These are phyloP conservation scores for Coffea humblotiana DNA, from an alignment of 305 asterid species.

Conservation along the genomic window DNA sequence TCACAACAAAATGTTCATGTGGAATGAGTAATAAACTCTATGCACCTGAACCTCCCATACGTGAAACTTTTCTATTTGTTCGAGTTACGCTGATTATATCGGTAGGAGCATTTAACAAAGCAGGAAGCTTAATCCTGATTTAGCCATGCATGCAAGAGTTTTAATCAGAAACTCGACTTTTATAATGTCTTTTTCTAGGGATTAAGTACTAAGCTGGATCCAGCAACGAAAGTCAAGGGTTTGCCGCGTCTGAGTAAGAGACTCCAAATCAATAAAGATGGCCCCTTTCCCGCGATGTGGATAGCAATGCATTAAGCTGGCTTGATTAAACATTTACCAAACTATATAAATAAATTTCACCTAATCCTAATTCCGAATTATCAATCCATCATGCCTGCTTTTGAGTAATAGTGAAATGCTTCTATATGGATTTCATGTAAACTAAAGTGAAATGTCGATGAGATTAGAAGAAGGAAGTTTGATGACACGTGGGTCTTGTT, in stretches of 20 bases:
- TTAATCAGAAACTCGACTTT: not conserved
- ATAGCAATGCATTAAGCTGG: not conserved
- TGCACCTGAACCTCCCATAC: too few relatives aligned
- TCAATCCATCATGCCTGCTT: not conserved
- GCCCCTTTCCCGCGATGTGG: not conserved
- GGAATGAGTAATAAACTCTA: too few relatives aligned
- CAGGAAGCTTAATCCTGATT: too few relatives aligned
- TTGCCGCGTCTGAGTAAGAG: not conserved
- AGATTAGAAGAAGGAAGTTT: too few relatives aligned
- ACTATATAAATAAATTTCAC: slow-evolving; percentile 5
- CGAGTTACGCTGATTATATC: too few relatives aligned
- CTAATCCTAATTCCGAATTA: not conserved
- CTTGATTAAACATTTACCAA: slow-evolving; percentile 12
- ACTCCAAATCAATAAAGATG: not conserved
- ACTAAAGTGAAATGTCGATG: not conserved
- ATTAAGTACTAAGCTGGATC: not conserved
- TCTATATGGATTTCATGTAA: not conserved
- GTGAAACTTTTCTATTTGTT: too few relatives aligned
- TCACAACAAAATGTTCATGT: too few relatives aligned
- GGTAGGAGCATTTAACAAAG: too few relatives aligned
- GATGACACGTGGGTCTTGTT: too few relatives aligned
- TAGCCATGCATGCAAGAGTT: too few relatives aligned
- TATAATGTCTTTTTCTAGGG: not conserved
- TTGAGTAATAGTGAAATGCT: not conserved
- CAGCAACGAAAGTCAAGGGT: not conserved